A percentile compares a stretch with the other conserved stretches of the same genome.
Evolutionary conservation across 768 basidiomycete genomes (phyloP).

Genomic region (Boletus sp.): DNA sequence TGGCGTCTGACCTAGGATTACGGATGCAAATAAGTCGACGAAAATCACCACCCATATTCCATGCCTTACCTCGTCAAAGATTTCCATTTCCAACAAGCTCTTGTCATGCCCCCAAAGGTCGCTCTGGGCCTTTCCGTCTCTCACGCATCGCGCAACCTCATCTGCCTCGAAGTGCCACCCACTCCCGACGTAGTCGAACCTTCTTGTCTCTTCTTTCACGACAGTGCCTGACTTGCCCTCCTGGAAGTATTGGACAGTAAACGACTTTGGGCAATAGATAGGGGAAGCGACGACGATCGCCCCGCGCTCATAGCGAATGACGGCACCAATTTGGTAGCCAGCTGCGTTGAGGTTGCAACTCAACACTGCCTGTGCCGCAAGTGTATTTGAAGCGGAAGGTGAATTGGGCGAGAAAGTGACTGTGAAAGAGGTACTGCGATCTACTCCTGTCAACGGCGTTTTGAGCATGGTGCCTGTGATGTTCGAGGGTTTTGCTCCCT

Average conservation of each 20-base stretch:
- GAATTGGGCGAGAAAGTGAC: slow-evolving; percentile 60
- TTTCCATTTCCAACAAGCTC: slow-evolving; percentile 74
- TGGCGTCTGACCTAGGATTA: slow-evolving; percentile 57
- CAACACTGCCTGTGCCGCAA: slow-evolving; percentile 70
- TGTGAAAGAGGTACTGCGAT: slow-evolving; percentile 71
- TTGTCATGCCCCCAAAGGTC: slow-evolving; percentile 74
- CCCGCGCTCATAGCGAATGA: slow-evolving; percentile 74
- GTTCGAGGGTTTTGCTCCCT: slow-evolving; percentile 49
- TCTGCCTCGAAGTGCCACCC: slow-evolving; percentile 89
- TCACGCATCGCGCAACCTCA: slow-evolving; percentile 76
- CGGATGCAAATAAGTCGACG: slow-evolving; percentile 13
- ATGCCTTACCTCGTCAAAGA: slow-evolving; percentile 74
- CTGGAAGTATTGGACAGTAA: slow-evolving; percentile 59
- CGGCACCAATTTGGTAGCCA: slow-evolving; percentile 47
- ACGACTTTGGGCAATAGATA: slow-evolving; percentile 63
- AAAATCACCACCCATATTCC: neutral
- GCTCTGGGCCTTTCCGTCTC: slow-evolving; percentile 73
- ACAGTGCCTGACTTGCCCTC: slow-evolving; percentile 41
- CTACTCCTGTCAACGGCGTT: slow-evolving; percentile 74
- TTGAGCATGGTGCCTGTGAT: slow-evolving; percentile 74
- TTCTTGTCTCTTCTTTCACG: slow-evolving; percentile 54
- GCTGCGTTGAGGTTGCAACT: slow-evolving; percentile 63
- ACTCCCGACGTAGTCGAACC: slow-evolving; percentile 57
- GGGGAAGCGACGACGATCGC: slow-evolving; percentile 61
- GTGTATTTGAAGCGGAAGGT: slow-evolving; percentile 26